Percentiles rank a stretch among this genome's conserved stretches.
Evolutionary conservation across 23 red algal genomes (phyloP).

Genomic region (Gracilaria gracilis): DNA sequence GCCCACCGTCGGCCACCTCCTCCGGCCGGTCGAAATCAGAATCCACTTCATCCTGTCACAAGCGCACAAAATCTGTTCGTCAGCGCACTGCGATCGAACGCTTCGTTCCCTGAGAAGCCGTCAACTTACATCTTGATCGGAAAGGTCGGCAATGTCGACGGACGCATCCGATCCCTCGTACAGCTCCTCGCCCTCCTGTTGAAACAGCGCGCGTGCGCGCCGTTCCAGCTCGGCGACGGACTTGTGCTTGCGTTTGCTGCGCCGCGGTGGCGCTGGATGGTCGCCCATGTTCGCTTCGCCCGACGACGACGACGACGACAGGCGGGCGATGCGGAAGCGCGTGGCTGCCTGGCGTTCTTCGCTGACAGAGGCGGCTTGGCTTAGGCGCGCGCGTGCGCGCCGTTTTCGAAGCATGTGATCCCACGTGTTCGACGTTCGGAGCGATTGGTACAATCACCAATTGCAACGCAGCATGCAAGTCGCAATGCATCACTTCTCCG

Average conservation of each 20-base stretch:
- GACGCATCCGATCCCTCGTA: conserved; percentile 32
- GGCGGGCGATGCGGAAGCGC: too few relatives aligned
- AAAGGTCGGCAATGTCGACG: conserved; percentile 20
- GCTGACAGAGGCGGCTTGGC: too few relatives aligned
- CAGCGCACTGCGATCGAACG: too few relatives aligned
- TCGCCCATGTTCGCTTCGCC: too few relatives aligned
- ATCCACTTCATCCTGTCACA: conserved; percentile 41
- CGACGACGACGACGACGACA: too few relatives aligned
- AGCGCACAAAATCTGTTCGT: too few relatives aligned
- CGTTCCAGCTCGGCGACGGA: conserved; percentile 47
- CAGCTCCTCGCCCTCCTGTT: conserved; percentile 14
- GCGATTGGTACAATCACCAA: neutral
- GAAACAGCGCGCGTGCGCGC: conserved; percentile 33
- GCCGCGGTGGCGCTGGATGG: neutral
- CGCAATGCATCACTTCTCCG: too few relatives aligned
- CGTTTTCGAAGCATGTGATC: too few relatives aligned
- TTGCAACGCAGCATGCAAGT: neutral
- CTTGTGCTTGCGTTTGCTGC: conserved; percentile 40
- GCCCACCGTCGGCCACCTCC: neutral
- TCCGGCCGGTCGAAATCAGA: conserved; percentile 52
- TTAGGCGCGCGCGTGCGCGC: too few relatives aligned
- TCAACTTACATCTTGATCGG: neutral
- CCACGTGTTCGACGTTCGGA: too few relatives aligned
- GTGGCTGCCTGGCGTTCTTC: too few relatives aligned
- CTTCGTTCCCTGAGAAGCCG: too few relatives aligned